A percentile compares a stretch with the other conserved stretches of the same genome.
Conservation (phyloP, 768 basidiomycete species). For the Hortiboletus campestris region DNA sequence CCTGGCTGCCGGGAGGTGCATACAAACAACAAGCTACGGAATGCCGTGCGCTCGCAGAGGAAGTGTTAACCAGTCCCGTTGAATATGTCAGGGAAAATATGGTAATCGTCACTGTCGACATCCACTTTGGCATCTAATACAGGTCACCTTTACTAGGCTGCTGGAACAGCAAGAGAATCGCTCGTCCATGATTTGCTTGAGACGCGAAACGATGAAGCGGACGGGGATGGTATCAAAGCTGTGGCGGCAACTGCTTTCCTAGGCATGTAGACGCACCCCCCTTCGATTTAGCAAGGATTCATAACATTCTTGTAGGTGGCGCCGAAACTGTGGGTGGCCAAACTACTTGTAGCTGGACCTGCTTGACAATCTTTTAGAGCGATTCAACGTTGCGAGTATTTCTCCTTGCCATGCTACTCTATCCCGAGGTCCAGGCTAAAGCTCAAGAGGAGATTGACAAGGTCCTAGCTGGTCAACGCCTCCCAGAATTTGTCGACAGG, state of each 20-base stretch:
- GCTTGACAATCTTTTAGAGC: conserved; percentile 10
- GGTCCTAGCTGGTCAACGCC: conserved; percentile 30
- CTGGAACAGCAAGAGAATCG: conserved; percentile 21
- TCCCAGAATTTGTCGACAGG: conserved; percentile 30
- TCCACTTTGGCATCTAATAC: not conserved
- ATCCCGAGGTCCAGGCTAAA: conserved; percentile 32
- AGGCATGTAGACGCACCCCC: conserved; percentile 11
- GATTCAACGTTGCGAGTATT: conserved; percentile 22
- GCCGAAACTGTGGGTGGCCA: conserved; percentile 24
- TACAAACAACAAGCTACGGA: conserved; percentile 20
- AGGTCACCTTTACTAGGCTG: conserved; percentile 3
- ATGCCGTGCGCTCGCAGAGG: conserved; percentile 21
- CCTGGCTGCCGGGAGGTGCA: conserved; percentile 35
- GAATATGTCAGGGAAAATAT: conserved; percentile 24
- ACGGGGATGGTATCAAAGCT: conserved; percentile 19
- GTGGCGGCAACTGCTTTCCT: conserved; percentile 24
- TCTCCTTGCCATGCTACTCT: conserved; percentile 33
- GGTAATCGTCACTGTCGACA: conserved; percentile 4
- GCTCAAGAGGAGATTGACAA: conserved; percentile 33
- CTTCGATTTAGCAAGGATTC: not conserved
- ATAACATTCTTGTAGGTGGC: conserved; percentile 17
- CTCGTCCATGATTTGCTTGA: conserved; percentile 21
- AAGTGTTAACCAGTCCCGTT: conserved; percentile 20
- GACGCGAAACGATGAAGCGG: not conserved
- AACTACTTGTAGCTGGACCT: too few relatives aligned